phyloP scores from a whole-genome alignment of 768 basidiomycete genomes.

The Suillus variegatus region DNA sequence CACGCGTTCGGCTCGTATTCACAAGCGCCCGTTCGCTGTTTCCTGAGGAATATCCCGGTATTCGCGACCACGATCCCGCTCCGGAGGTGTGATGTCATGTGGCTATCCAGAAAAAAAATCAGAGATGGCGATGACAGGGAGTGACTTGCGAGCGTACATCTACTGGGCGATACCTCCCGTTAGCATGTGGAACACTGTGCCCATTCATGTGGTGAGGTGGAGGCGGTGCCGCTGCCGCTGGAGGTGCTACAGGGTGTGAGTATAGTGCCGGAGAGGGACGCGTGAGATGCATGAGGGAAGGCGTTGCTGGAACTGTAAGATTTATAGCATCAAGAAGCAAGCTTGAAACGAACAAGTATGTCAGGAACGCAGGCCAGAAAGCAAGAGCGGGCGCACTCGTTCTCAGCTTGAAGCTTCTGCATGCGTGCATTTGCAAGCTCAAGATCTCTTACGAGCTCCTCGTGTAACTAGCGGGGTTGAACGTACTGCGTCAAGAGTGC shows the following conservation, averaged over 20 bases:
- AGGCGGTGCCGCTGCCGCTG: background rate
- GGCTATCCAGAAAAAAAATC: conserved; percentile 15
- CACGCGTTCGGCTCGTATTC: background rate
- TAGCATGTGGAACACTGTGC: conserved; percentile 22
- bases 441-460: conserved; percentile 27
- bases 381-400: conserved; percentile 25
- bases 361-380: background rate
- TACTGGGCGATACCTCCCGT: conserved; percentile 31
- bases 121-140: background rate
- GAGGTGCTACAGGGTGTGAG: conserved; percentile 8
- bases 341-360: conserved; percentile 11
- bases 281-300: conserved; percentile 32
- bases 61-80: conserved; percentile 5
- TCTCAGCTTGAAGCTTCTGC: conserved; percentile 32
- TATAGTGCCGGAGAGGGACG: conserved; percentile 28
- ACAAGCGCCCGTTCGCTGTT: conserved; percentile 23
- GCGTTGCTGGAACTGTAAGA: conserved; percentile 32
- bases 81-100: conserved; percentile 21
- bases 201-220: conserved; percentile 25
- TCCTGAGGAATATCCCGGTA: conserved; percentile 11
- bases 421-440: conserved; percentile 28
- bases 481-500: background rate
- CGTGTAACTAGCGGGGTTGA: conserved; percentile 18
- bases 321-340: conserved; percentile 36
- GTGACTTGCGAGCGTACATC: conserved; percentile 22